Percentiles rank a stretch among this genome's conserved stretches.
These are phyloP conservation scores for Citeromyces matritensis DNA, from an alignment of 805 yeast genomes.

Conservation along the genomic window DNA sequence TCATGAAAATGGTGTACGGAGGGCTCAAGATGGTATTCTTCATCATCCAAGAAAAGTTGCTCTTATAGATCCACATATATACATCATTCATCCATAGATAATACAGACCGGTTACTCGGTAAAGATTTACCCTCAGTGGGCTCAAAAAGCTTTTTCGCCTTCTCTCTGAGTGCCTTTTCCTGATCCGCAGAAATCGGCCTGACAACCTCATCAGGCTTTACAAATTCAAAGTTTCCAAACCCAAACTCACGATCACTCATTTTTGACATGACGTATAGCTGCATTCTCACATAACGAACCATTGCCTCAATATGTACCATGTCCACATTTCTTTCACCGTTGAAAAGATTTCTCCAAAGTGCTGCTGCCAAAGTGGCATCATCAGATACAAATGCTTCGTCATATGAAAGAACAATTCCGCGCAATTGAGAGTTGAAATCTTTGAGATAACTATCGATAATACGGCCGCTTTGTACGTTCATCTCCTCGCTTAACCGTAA, in stretches of 20 bases:
- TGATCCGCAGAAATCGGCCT: conserved; percentile 55
- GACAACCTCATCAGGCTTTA: conserved; percentile 69
- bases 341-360: conserved; percentile 82
- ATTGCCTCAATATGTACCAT: conserved; percentile 74
- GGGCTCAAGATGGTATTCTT: no score
- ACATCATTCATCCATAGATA: conserved; percentile 29
- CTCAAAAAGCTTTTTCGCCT: conserved; percentile 38
- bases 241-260: conserved; percentile 90
- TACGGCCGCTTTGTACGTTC: conserved; percentile 67
- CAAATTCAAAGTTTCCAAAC: conserved; percentile 74
- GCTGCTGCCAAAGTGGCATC: conserved; percentile 71
- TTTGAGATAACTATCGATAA: conserved; percentile 74
- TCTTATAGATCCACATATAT: no score
- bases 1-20: conserved; percentile 26
- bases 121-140: conserved; percentile 26
- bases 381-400: conserved; percentile 75
- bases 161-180: conserved; percentile 33
- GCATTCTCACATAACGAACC: conserved; percentile 83
- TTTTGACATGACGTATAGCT: conserved; percentile 72
- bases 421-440: conserved; percentile 83
- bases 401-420: conserved; percentile 83
- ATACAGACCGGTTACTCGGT: conserved; percentile 44
- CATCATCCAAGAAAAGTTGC: no score
- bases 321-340: conserved; percentile 71
- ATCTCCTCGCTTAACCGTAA: conserved; percentile 72